Percentiles rank a stretch among this genome's conserved stretches.
These are phyloP conservation scores for Cercophora sp. DNA, from an alignment of 495 filamentous ascomycete genomes.

Conservation along the genomic window DNA sequence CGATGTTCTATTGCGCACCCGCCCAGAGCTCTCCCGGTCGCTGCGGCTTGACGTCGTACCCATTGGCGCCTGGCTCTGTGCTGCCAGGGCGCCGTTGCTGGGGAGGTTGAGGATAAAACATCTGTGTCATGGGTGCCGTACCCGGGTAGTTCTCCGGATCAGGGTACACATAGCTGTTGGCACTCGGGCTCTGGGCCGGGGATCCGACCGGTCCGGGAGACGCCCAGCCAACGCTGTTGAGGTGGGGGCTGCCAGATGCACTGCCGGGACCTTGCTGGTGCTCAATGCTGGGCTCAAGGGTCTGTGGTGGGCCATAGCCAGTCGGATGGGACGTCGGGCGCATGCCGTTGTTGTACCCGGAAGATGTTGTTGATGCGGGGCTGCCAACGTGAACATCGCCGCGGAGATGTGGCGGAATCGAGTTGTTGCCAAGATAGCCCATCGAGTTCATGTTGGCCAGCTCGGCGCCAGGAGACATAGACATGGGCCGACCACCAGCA, in stretches of 20 bases:
- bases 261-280: slow-evolving; percentile 65
- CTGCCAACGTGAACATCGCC: slow-evolving; percentile 65
- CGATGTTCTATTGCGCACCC: slow-evolving; percentile 28
- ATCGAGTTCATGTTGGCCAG: slow-evolving; percentile 70
- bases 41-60: slow-evolving; percentile 45
- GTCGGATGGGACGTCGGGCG: slow-evolving; percentile 72
- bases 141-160: slow-evolving; percentile 59
- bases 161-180: slow-evolving; percentile 63
- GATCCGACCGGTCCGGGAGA: slow-evolving; percentile 66
- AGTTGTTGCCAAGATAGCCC: slow-evolving; percentile 66
- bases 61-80: slow-evolving; percentile 59
- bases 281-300: slow-evolving; percentile 83
- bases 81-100: slow-evolving; percentile 59
- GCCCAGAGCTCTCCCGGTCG: slow-evolving; percentile 40
- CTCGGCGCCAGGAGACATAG: slow-evolving; percentile 75
- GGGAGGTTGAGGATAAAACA: slow-evolving; percentile 62
- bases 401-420: slow-evolving; percentile 80
- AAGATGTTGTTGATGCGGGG: slow-evolving; percentile 58
- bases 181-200: slow-evolving; percentile 54
- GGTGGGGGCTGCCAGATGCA: slow-evolving; percentile 66
- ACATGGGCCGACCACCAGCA: slow-evolving; percentile 64
- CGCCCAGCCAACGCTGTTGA: slow-evolving; percentile 68
- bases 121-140: slow-evolving; percentile 52
- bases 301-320: slow-evolving; percentile 74
- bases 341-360: slow-evolving; percentile 57